A percentile compares a stretch with the other conserved stretches of the same genome.
These are phyloP conservation scores for Acacia crassicarpa DNA, from an alignment of 306 rosid species.

Conservation along the genomic window DNA sequence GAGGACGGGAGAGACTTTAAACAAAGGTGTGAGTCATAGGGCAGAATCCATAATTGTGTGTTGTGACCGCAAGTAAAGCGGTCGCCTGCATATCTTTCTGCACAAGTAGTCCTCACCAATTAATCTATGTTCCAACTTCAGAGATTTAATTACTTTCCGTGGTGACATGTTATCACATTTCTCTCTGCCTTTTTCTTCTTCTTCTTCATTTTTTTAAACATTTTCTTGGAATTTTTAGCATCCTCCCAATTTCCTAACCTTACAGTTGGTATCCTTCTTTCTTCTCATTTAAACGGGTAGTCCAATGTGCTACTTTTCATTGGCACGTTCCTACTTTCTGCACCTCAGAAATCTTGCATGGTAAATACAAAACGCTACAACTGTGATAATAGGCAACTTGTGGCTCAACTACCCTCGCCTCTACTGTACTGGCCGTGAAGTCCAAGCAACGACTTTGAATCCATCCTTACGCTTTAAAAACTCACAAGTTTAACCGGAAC, in stretches of 20 bases:
- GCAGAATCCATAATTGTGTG: not conserved
- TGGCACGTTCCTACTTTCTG: constrained; percentile 11
- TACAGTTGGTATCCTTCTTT: not conserved
- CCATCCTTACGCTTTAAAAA: constrained; percentile 12
- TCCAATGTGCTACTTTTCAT: constrained; percentile 19
- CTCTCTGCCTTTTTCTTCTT: not conserved
- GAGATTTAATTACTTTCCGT: not conserved
- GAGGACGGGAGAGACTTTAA: not conserved
- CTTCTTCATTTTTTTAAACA: no score
- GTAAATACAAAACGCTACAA: not conserved
- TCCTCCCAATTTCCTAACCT: not conserved
- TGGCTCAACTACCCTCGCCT: not conserved
- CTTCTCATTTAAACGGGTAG: not conserved
- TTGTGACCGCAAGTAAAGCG: not conserved
- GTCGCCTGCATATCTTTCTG: not conserved
- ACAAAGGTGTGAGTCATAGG: not conserved
- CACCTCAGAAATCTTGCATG: constrained; percentile 19
- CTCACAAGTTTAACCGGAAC: constrained; percentile 45
- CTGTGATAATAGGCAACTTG: not conserved
- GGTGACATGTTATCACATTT: not conserved
- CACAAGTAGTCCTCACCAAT: not conserved
- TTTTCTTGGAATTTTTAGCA: not conserved
- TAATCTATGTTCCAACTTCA: not conserved
- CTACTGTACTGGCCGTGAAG: constrained; percentile 7
- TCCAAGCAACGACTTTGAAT: constrained; percentile 33